Base-by-base conservation (phyloP, 805 yeast genomes). In the Kluyveromyces dobzhanskii region DNA sequence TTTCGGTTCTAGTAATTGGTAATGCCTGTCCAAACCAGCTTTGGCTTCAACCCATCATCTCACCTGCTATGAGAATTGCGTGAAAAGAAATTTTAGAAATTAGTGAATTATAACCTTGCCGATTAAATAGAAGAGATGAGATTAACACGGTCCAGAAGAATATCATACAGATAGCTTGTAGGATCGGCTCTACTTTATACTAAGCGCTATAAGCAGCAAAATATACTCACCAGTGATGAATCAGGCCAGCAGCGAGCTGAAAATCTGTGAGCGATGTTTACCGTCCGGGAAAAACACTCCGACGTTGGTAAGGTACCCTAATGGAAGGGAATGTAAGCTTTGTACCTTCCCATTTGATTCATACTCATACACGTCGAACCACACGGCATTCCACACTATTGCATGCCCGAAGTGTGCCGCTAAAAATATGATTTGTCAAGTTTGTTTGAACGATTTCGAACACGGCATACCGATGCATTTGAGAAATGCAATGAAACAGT, bases 331-430 rank as follows among this genome's bases (percentile, higher is more conserved):
- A 54, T 90, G 97, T 57, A 80, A 80, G 54, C 62, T 83, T 12
- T 90, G 97, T 54, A 80, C 94, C 0, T 62, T 94, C 35, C 87
- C 95, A 1, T 90, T 81, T 64, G 37, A 34, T 17, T 34, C 21
- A 8, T 34, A 24, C 29, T 17, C 24, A n/a, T 34, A 24, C 37
- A 17, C 37, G 4, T 11, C 10, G 10, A 12, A 14, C 8, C n/a
- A 24, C 19, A 80, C 88, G 0, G 78, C 80, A 1, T 90, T 75
- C 55, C 71, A 81, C 71, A 86, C 95, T 2, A 59, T 76, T 1
- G 75, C 90, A 14, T 90, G 98, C 61, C 55, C 64, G 26, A 76
- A 88, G 0, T 90, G 98, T 64, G 78, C 97, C 0, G 66, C 78
- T 30, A 76, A 80, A 32, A 71, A 80, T 43, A 81, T 85, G 61